Conservation (phyloP, 306 rosid genomes). For the Dryas alaskensis region DNA sequence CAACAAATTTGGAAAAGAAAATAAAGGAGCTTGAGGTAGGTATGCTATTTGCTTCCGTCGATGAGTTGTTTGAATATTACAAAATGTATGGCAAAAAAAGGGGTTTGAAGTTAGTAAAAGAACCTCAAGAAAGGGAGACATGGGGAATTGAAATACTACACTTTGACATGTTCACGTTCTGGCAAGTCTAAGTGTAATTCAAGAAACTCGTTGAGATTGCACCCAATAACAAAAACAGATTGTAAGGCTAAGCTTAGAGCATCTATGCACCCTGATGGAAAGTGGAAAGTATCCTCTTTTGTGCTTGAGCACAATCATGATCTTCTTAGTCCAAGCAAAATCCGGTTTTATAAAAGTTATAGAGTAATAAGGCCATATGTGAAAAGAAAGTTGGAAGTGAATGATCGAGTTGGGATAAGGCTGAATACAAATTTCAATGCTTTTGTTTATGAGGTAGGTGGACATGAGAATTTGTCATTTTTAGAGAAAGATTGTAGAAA, state of each 20-base stretch:
- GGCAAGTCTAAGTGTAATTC: not conserved
- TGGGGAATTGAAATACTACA: not conserved
- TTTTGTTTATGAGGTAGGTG: not conserved
- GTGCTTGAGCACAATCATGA: not conserved
- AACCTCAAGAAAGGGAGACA: not conserved
- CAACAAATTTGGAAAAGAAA: not conserved
- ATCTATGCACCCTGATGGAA: not conserved
- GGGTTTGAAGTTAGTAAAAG: not conserved
- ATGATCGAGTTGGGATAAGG: slow-evolving; percentile 2
- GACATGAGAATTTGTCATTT: not conserved
- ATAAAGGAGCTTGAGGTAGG: not conserved
- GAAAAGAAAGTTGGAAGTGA: slow-evolving; percentile 1
- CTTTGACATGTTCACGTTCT: not conserved
- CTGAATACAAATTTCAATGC: not conserved
- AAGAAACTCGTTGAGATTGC: too few relatives aligned
- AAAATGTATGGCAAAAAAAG: not conserved
- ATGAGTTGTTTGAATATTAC: not conserved
- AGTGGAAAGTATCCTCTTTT: not conserved
- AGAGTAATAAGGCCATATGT: not conserved
- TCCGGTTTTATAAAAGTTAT: not conserved
- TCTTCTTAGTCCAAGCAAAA: slow-evolving; percentile 2
- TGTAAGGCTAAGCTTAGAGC: not conserved
- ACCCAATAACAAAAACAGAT: not conserved
- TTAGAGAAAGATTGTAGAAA: slow-evolving; percentile 4
- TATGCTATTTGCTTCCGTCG: not conserved